Percentiles rank a stretch among this genome's conserved stretches.
These are phyloP conservation scores for Ceratobasidium sp. DNA, from an alignment of 1,284 basidiomycete species.

Conservation along the genomic window DNA sequence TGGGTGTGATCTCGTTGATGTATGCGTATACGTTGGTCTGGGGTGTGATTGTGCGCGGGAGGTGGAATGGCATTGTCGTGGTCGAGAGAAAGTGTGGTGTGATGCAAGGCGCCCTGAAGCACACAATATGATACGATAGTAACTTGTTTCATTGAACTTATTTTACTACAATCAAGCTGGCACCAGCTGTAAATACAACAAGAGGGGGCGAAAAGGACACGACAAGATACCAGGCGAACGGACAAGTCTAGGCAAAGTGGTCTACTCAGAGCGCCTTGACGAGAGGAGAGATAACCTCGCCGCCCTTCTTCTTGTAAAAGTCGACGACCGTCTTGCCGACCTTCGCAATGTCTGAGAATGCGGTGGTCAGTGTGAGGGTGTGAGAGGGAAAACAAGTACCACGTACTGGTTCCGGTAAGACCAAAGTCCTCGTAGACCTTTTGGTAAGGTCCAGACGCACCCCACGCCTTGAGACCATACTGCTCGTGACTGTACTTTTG, in stretches of 20 bases:
- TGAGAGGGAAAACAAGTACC: constrained; percentile 18
- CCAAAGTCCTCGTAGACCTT: constrained; percentile 93
- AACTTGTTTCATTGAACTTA: constrained; percentile 23
- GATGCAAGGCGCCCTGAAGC: neutral
- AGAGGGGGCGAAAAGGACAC: neutral
- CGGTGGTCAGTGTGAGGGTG: constrained; percentile 45
- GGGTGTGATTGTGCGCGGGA: constrained; percentile 1
- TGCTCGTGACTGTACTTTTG: constrained; percentile 90
- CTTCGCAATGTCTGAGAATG: constrained; percentile 74
- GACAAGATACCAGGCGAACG: constrained; percentile 8
- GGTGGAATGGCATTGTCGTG: constrained; percentile 12
- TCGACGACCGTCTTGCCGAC: constrained; percentile 87
- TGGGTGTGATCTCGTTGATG: constrained; percentile 12
- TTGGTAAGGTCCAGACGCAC: constrained; percentile 90
- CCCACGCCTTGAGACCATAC: constrained; percentile 84
- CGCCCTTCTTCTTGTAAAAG: constrained; percentile 87
- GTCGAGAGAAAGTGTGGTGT: neutral
- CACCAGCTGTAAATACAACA: constrained; percentile 24
- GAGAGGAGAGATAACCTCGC: constrained; percentile 81
- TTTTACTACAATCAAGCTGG: constrained; percentile 27
- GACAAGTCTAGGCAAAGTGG: constrained; percentile 8
- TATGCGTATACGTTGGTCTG: constrained; percentile 19
- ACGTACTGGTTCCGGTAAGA: constrained; percentile 81
- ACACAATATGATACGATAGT: neutral
- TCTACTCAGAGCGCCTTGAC: constrained; percentile 65